Base-by-base conservation (phyloP, 169 alveolate genomes). In the Plasmodium gonderi region DNA sequence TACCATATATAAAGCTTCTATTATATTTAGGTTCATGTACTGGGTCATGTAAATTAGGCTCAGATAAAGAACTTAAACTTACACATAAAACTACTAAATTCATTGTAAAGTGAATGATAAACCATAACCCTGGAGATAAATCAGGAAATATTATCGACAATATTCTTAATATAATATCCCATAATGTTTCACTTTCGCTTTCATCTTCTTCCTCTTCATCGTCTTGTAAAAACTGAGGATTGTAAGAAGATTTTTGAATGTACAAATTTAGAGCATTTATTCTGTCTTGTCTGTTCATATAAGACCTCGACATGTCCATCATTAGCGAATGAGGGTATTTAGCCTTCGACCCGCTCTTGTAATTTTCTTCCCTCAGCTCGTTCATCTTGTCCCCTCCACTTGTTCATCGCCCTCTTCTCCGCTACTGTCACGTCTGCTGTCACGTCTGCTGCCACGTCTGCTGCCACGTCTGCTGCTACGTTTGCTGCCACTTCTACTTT, bases 181-280 rank as follows among this genome's bases (percentile, higher is more conserved):
- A 77, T 2, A 87, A 29, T 17, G 93, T 87, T 51, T 87, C 89
- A 40, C 72, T 77, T 47, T 87, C 93, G 17, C 76, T 77, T 38
- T 87, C 93, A 44, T 87, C 93, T 9, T 87, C 93, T n/a, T 87
- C 93, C 45, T 87, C 93, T 23, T 87, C 93, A 33, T 87, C 93
- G 12, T 87, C 93, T 87, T 74, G 90, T 26, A 77, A 26, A 40
- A 87, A 76, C n/a, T 87, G 93, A 7, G 93, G 80, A 42, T 87
- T 87, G 40, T 87, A 87, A 0, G 93, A 87, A 36, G 93, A 87
- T 31, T 87, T 87, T 11, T 87, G 89, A 45, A 87, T 87, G 26
- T 87, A 87, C 49, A 77, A 51, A 87, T 87, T 87, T 45, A 87
- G 33, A 0, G 93, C 93, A 65, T 87, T 87, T 33, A 87, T 77